Evolutionary conservation across 2,329 filamentous ascomycete species (phyloP), one percentile per base, ranked within the genome.

Genomic region (Xylaria sp.): DNA sequence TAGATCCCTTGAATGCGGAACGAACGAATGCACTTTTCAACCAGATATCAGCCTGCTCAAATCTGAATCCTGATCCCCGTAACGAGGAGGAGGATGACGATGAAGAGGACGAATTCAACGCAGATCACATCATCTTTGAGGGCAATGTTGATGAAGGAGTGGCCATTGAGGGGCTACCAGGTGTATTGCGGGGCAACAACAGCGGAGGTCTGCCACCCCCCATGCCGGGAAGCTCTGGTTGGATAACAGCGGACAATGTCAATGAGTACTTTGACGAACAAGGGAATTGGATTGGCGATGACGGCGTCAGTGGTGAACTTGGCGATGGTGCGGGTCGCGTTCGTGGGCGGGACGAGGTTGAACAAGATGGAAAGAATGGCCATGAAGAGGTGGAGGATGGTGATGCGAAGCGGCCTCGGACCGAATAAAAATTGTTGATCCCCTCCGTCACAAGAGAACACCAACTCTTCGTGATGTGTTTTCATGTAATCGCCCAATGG

Each of bases 161-260:
- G 0, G 78, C 60, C 11, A 66, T 89, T 2, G 86, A 88, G 38
- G 88, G 87, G 0, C 82, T 87, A 72, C 81, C 82, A 0, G 87
- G 87, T 11, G 86, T 89, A 5, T 78, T 87, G 58, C 80, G 78
- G 44, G 85, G 85, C 17, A 78, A 79, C 13, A 72, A 73, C 5
- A 79, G 82, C 62, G 86, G 86, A 0, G 85, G 83, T 1, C 75
- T 90, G 27, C 89, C 89, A n/a, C 88, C 88, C 1, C 86, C 89
- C 0, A 87, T 92, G 78, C 90, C 92, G 0, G 91, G 92, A 1
- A 92, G 91, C 56, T 87, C 87, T 0, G 92, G 92, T 0, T 95
- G 92, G 92, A 94, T 98, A 75, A 98, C 95, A 17, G 92, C 92
- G 9, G 95, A 97, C 63, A 98, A 97, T 74, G 90, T 97, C 77